Evolutionary conservation across 225 moss, liverwort and hornwort species (phyloP), one percentile per base, ranked within the genome.

Genomic region (Polytrichum formosum): DNA sequence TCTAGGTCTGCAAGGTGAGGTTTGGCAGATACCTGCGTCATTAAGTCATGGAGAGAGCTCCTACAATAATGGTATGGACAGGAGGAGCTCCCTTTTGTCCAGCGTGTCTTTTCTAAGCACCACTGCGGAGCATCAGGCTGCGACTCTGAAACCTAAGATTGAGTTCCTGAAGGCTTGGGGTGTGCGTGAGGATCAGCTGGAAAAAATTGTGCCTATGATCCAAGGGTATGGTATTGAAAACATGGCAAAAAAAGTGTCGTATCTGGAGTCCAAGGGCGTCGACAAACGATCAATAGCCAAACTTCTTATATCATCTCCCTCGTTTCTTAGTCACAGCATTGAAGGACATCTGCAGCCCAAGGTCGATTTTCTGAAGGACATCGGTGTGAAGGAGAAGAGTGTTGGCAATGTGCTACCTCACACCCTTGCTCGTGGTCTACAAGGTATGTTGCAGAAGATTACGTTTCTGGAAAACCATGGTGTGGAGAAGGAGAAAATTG

Each of bases 381-480:
- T 71, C 60, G 87, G 87, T 7, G 65, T 87, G 58, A 80, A 76
- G 23, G 76, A 81, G 66, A 71, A 72, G 18, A 68, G 79, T 73
- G 66, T 87, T 65, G 76, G 71, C 18, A 76, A 77, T 55, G 72
- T 83, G 25, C 71, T 87, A 13, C 83, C 83, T 46, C 77, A 76
- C 30, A 74, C 83, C 29, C 64, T 87, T 68, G 78, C 73, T 79
- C 68, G 74, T 53, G 72, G 79, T 71, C 79, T 83, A 30, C 78
- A 83, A 53, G 83, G 83, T 53, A 56, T 83, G 62, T 72, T 74
- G 66, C 76, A 80, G 27, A 87, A 87, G 72, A 81, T 87, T 60
- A 73, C 76, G 60, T 87, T 87, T 63, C 74, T 83, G 65, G 80
- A 83, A 69, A 83, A 81, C 68, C 73, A 78, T 55, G 87, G 87